These are phyloP conservation scores for Talaromyces atroroseus DNA, from an alignment of 2,329 filamentous ascomycete species.

Conservation along the genomic window DNA sequence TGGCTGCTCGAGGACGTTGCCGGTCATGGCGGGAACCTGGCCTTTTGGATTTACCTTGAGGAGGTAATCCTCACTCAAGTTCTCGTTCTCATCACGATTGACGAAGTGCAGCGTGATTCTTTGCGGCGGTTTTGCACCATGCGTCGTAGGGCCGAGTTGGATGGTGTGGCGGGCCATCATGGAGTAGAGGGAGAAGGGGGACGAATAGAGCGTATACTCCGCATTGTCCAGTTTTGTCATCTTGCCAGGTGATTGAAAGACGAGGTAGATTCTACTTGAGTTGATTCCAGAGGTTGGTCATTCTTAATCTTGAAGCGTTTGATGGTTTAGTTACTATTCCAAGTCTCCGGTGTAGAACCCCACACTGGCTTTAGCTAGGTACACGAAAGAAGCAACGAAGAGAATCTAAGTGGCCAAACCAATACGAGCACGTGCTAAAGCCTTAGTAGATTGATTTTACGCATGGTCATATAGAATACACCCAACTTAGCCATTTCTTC, in stretches of 20 bases:
- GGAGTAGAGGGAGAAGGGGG: constrained; percentile 10
- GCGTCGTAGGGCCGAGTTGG: constrained; percentile 1
- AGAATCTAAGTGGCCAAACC: no score
- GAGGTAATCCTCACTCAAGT: constrained; percentile 2
- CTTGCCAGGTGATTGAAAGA: background rate
- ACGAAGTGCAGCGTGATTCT: background rate
- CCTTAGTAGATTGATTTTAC: no score
- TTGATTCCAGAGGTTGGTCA: no score
- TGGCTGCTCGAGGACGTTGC: constrained; percentile 4
- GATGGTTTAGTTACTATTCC: no score
- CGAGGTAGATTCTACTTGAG: no score
- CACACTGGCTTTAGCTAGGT: no score
- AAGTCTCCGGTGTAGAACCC: no score
- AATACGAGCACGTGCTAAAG: no score
- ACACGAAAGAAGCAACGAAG: no score
- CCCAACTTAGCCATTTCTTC: no score
- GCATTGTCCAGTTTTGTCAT: background rate
- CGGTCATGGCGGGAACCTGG: constrained; percentile 9
- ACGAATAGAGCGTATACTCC: constrained; percentile 9
- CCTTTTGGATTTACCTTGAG: constrained; percentile 8
- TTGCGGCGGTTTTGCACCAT: background rate
- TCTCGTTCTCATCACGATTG: constrained; percentile 1
- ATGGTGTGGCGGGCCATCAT: constrained; percentile 10
- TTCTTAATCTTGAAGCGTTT: no score
- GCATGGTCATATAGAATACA: no score